These are phyloP conservation scores for Aciculosporium take DNA, from an alignment of 2,329 filamentous ascomycete species.

Conservation along the genomic window DNA sequence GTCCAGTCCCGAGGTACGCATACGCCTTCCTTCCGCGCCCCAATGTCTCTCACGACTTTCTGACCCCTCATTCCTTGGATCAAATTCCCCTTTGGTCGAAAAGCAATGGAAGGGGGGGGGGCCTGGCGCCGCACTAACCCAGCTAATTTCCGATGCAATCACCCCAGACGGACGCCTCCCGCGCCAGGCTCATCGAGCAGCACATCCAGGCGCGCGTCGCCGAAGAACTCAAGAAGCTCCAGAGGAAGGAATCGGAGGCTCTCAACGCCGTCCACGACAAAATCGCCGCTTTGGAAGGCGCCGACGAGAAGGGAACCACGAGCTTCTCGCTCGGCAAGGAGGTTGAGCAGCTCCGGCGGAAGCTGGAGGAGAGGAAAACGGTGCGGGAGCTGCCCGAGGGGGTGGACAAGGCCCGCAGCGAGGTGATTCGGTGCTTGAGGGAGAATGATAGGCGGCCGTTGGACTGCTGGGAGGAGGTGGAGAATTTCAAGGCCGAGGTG, in stretches of 20 bases:
- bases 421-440: conserved; percentile 67
- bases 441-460: conserved; percentile 76
- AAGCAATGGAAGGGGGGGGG: no score
- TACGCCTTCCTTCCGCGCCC: no score
- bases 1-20: conserved; percentile 65
- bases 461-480: conserved; percentile 90
- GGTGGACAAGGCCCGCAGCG: conserved; percentile 60
- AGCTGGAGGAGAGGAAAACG: conserved; percentile 48
- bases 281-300: conserved; percentile 31
- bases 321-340: conserved; percentile 43
- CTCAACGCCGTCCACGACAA: conserved; percentile 56
- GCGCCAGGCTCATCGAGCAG: conserved; percentile 69
- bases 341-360: conserved; percentile 41
- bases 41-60: no score
- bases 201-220: conserved; percentile 79
- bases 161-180: conserved; percentile 70
- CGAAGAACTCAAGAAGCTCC: conserved; percentile 69
- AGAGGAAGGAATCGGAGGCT: conserved; percentile 52
- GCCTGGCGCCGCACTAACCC: no score
- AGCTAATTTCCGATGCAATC: not conserved
- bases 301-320: conserved; percentile 18
- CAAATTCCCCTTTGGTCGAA: no score
- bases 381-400: conserved; percentile 54
- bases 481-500: conserved; percentile 81
- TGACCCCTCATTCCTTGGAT: no score